Percentiles rank a stretch among this genome's conserved stretches.
These are phyloP conservation scores for Allomyces arbusculus DNA, from an alignment of 192 early-diverging fungal genomes.

Conservation along the genomic window DNA sequence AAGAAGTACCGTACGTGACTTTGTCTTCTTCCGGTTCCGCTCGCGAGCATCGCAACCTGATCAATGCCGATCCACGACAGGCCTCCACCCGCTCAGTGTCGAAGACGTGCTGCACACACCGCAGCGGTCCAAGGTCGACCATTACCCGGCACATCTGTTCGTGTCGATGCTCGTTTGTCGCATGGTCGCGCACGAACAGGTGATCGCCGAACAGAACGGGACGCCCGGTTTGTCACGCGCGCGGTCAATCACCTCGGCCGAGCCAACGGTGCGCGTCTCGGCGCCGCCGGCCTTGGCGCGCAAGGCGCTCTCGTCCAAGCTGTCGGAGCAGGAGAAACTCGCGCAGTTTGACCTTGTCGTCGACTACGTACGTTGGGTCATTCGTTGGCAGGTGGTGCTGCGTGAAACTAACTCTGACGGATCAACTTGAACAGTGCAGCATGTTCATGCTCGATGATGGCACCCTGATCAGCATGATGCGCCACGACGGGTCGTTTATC, in stretches of 20 bases:
- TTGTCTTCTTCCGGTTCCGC: background rate
- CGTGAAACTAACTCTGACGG: background rate
- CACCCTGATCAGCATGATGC: slow-evolving; percentile 17
- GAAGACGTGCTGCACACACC: slow-evolving; percentile 15
- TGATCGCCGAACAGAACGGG: too few relatives aligned
- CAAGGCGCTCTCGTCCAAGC: background rate
- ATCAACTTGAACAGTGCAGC: background rate
- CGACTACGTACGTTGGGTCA: background rate
- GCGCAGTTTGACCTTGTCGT: background rate
- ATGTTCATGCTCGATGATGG: background rate
- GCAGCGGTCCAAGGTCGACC: slow-evolving; percentile 10
- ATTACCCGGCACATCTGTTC: slow-evolving; percentile 6
- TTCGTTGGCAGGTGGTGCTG: background rate
- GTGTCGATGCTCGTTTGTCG: slow-evolving; percentile 6
- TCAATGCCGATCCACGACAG: background rate
- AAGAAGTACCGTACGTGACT: slow-evolving; percentile 12
- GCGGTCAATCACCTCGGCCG: background rate
- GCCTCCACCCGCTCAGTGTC: slow-evolving; percentile 14
- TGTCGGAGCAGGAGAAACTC: background rate
- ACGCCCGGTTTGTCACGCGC: background rate
- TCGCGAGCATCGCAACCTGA: background rate
- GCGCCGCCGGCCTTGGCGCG: background rate
- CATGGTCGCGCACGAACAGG: too few relatives aligned
- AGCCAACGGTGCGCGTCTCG: background rate
- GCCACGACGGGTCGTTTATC: slow-evolving; percentile 15